A percentile compares a stretch with the other conserved stretches of the same genome.
Evolutionary conservation across 352 stramenopile genomes (phyloP).

Genomic region (Phytophthora capsici): DNA sequence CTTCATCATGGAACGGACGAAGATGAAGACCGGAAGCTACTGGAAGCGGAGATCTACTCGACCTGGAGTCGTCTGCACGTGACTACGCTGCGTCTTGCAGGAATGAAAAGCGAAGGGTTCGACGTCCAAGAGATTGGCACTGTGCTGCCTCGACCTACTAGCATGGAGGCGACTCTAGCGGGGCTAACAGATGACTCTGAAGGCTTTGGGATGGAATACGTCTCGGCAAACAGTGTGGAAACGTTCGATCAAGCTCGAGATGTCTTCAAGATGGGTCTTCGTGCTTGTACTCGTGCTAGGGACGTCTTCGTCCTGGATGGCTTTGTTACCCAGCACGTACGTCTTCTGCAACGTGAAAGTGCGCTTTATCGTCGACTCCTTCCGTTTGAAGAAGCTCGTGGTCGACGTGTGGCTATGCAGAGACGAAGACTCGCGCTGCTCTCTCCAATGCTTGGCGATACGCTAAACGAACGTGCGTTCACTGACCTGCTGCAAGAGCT

Average conservation of each 20-base stretch:
- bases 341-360: constrained; percentile 63
- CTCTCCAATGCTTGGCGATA: constrained; percentile 47
- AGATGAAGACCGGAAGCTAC: constrained; percentile 32
- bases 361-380: constrained; percentile 61
- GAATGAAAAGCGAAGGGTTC: constrained; percentile 33
- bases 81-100: constrained; percentile 50
- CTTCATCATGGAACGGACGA: constrained; percentile 26
- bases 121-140: not conserved
- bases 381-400: constrained; percentile 57
- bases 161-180: constrained; percentile 38
- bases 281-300: constrained; percentile 48
- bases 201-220: constrained; percentile 40
- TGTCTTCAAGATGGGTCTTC: constrained; percentile 71
- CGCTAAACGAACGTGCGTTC: constrained; percentile 64
- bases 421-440: constrained; percentile 55
- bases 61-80: constrained; percentile 65
- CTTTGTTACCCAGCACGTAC: constrained; percentile 73
- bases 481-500: constrained; percentile 68
- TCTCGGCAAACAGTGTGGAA: constrained; percentile 27
- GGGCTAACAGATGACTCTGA: constrained; percentile 4
- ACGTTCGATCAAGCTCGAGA: constrained; percentile 59
- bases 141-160: constrained; percentile 26
- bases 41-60: constrained; percentile 50
- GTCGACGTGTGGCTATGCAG: constrained; percentile 74
- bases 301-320: constrained; percentile 65